Evolutionary conservation across 768 basidiomycete species (phyloP).

Genomic region (Grammothele lineata): DNA sequence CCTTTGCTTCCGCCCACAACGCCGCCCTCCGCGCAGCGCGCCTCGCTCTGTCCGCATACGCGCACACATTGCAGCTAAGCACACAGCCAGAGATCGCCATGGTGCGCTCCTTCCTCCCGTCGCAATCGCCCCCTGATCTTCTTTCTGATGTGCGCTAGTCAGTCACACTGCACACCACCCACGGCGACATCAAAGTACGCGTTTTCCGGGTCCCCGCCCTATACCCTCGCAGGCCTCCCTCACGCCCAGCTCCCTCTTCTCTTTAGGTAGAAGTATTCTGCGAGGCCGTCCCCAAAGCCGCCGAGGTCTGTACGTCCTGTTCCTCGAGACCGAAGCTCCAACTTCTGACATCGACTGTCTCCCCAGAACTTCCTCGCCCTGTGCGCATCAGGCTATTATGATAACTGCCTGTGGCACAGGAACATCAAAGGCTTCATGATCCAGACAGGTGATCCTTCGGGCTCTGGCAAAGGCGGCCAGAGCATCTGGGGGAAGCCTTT

Average conservation of each 20-base stretch:
- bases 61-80: no score
- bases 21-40: slow-evolving; percentile 4
- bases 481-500: slow-evolving; percentile 95
- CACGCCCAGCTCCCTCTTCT: background rate
- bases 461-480: slow-evolving; percentile 94
- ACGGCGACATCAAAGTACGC: slow-evolving; percentile 88
- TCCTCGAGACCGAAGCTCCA: background rate
- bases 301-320: slow-evolving; percentile 61
- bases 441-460: slow-evolving; percentile 87
- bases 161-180: slow-evolving; percentile 91
- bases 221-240: background rate
- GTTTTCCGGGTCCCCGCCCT: background rate
- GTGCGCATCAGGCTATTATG: slow-evolving; percentile 85
- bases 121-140: background rate
- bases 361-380: slow-evolving; percentile 90
- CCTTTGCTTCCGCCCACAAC: background rate
- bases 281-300: slow-evolving; percentile 91
- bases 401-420: slow-evolving; percentile 83
- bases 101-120: slow-evolving; percentile 18
- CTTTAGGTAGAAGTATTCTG: slow-evolving; percentile 92
- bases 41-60: background rate
- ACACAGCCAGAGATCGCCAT: slow-evolving; percentile 10
- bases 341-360: background rate
- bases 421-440: slow-evolving; percentile 97
- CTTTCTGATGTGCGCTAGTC: slow-evolving; percentile 46